Evolutionary conservation across 1,139 yeast species (phyloP).

Genomic region (Trichomonascaceae sp.): DNA sequence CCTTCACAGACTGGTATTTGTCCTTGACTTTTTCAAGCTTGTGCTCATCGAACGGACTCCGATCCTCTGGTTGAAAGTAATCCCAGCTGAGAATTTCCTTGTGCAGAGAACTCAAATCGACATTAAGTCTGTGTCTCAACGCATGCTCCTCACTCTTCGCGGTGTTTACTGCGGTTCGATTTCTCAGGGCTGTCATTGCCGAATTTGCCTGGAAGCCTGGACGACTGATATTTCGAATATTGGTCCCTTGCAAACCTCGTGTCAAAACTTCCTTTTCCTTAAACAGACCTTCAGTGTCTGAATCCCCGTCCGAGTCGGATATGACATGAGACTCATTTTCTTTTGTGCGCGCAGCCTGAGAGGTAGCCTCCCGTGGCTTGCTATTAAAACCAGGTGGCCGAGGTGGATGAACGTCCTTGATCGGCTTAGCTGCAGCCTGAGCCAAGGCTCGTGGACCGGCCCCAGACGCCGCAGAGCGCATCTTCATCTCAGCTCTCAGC

Average conservation of each 20-base stretch:
- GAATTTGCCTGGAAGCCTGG: constrained; percentile 5
- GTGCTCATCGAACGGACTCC: constrained; percentile 9
- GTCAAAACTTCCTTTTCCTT: constrained; percentile 9
- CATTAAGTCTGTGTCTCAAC: constrained; percentile 69
- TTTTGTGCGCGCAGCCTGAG: too few species aligned
- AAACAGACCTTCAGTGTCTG: constrained; percentile 17
- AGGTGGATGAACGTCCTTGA: constrained; percentile 41
- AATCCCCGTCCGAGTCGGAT: constrained; percentile 17
- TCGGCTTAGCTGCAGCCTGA: constrained; percentile 8
- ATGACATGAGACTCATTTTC: constrained; percentile 3
- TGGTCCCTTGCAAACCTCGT: not conserved
- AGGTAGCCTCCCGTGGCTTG: constrained; percentile 12
- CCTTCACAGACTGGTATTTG: constrained; percentile 41
- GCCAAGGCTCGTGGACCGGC: constrained; percentile 5
- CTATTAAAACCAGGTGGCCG: constrained; percentile 75
- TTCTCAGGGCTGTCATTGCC: constrained; percentile 1
- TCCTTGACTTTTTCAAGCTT: constrained; percentile 3
- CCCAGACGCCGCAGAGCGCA: constrained; percentile 4
- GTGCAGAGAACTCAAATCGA: constrained; percentile 67
- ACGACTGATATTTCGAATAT: constrained; percentile 9
- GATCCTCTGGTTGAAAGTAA: constrained; percentile 36
- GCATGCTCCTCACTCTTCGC: constrained; percentile 53
- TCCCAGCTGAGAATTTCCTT: constrained; percentile 65
- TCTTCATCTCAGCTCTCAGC: constrained; percentile 16
- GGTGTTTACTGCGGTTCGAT: constrained; percentile 25